Evolutionary conservation across 139 green algal species (phyloP), one percentile per base, ranked within the genome.

Genomic region (Gonium pectorale): DNA sequence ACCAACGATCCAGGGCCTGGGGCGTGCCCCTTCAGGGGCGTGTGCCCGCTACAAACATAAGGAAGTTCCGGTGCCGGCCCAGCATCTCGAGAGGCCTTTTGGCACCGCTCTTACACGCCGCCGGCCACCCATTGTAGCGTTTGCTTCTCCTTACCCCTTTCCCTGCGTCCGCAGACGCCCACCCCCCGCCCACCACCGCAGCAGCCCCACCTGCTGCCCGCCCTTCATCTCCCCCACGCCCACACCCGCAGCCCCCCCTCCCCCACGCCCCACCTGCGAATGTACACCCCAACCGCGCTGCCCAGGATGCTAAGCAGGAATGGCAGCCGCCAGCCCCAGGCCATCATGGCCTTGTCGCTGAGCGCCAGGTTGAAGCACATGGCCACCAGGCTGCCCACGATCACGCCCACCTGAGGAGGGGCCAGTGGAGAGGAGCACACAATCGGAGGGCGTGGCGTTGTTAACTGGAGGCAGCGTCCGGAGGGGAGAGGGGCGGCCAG

Each of bases 241-340:
- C 22, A 35, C 9, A 11, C 67, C 64, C 64, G 13, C 35, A 46
- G 7, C 24, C 70, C n/a, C n/a, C 44, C 44, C 22, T 46, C 67
- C 67, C n/a, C 29, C 49, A 17, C 33, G 6, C 2, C 75, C 1
- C 35, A 75, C 78, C 63, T 75, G 51, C 87, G 81, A 37, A 91
- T 91, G 69, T 88, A 91, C 29, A 80, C 37, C 31, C 87, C 87
- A 24, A 91, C 78, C 9, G 26, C 87, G 33, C 56, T 66, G 24
- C 87, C 87, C 60, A 88, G 17, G 11, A 91, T 66, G 60, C 27
- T 68, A 33, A 91, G 38, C 17, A 91, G 59, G 79, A 91, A 91
- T 15, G 87, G 87, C 37, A 91, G n/a, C 21, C 87, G 63, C 87
- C 87, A 91, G 19, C 83, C 87, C 87, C 87, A 91, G 5, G 83